Evolutionary conservation across 2,329 filamentous ascomycete species (phyloP), one percentile per base, ranked within the genome.

Genomic region (Sporothrix inflata): DNA sequence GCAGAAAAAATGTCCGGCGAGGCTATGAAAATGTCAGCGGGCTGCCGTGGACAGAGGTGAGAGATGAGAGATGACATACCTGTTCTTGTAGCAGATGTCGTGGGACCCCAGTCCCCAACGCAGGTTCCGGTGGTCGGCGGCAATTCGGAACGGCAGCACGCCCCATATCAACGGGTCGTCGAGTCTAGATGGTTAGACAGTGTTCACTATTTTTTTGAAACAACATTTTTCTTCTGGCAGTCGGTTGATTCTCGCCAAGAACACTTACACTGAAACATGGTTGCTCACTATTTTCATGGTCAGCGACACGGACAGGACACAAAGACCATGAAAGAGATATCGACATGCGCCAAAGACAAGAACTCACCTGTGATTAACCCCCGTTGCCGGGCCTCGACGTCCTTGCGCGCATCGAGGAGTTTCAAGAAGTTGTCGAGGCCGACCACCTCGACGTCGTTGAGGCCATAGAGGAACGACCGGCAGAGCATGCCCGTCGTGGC

Each of bases 91-190:
- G 83, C 94, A 98, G 73, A 99, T 94, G 81, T 99, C 96, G 80
- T 98, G 93, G 77, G 94, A 97, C 30, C 93, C 96, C 71, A 99
- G 87, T 11, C 91, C 90, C 94, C 94, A 98, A 80, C 96, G 89
- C 78, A 94, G 86, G 79, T 94, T 96, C 71, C 87, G 85, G 24
- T 92, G 89, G 73, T 90, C 89, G 78, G 92, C 89, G 75, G 88
- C 84, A 78, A 96, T 93, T 67, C 87, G 86, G 61, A 93, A 81
- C 0, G 96, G 96, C 4, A 99, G 84, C 47, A 94, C 89, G 21
- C 95, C 96, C 95, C 95, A 99, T 76, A 98, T 90, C 73, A 98
- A 83, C 34, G 96, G 96, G 83, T 99, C 96, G 82, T 99, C 96
- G 77, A 98, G 84, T 73, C 95, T 98, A 80, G 8, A 8, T 60